Base-by-base conservation (phyloP, 2,329 filamentous ascomycete species). In the Dothistroma septosporum region DNA sequence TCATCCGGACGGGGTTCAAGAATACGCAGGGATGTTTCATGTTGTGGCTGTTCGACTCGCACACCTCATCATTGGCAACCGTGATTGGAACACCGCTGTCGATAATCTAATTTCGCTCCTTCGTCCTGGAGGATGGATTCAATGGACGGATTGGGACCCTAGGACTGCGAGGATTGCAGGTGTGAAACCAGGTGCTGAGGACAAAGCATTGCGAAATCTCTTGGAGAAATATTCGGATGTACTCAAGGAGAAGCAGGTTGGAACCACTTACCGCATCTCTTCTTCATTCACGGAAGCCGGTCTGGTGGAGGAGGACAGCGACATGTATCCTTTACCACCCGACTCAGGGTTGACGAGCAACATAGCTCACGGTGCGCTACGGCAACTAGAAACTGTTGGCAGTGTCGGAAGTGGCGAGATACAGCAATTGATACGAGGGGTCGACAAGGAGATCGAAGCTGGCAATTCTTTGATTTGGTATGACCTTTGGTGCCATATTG, bases 401-500 rank as follows among this genome's bases (percentile, higher is more conserved):
- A 41, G 24, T 32, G 33, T 61, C 22, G 58, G 49, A 2, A n/a
- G 21, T 14, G 52, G 49, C 8, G 60, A 64, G 31, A 55, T 57
- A 22, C 32, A 48, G 5, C 54, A 61, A 0, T 12, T 61, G n/a
- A 33, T 24, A 9, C 32, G 19, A 1, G 58, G 60, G 14, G 60
- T 62, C 22, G 53, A 53, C 21, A 53, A 61, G 16, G 65, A 67
- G 53, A 61, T 67, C 41, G 55, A 58, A 16, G 55, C 31, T 2
- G 57, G 61, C 12, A 49, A 49, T 14, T 55, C 61, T 22, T 46
- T 67, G 35, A 28, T 65, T 9, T 67, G 62, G 58, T 67, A 63
- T 37, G 65, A 67, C 53, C 35, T 67, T 19, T 67, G 65, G 65
- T 65, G 61, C 44, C 65, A 67, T 53, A 60, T 67, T 24, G 65